phyloP scores from a whole-genome alignment of 73 alveolate species.

The Uronychia binucleata region DNA sequence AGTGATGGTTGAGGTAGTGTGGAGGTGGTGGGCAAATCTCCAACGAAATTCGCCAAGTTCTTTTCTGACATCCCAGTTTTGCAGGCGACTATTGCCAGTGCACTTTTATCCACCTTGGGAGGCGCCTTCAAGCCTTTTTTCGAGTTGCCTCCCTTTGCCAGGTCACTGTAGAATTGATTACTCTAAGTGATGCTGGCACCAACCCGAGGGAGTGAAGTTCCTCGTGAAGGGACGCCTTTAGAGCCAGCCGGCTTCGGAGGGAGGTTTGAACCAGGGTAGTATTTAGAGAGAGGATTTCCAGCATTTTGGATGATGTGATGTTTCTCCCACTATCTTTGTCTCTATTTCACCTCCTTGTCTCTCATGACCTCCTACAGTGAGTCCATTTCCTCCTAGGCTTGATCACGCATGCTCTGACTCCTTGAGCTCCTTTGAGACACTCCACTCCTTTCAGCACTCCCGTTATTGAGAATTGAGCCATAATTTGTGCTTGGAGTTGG shows the following conservation, averaged over 20 bases:
- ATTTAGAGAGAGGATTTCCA: not conserved
- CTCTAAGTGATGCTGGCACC: not conserved
- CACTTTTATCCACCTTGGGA: not conserved
- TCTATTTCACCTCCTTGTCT: not conserved
- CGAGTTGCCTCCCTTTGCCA: not conserved
- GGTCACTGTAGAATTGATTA: not conserved
- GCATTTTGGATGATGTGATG: not conserved
- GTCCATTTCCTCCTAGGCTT: not conserved
- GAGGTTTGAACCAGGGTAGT: not conserved
- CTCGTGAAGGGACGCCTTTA: not conserved
- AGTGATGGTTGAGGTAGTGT: too few species aligned
- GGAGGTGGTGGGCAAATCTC: conserved; percentile 1
- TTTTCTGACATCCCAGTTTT: not conserved
- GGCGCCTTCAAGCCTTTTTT: not conserved
- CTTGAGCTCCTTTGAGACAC: not conserved
- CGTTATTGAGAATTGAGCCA: not conserved
- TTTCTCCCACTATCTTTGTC: not conserved
- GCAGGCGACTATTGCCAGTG: not conserved
- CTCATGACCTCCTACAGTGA: not conserved
- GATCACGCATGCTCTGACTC: too few species aligned
- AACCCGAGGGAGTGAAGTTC: not conserved
- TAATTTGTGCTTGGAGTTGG: not conserved
- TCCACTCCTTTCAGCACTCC: not conserved
- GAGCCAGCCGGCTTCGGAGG: not conserved
- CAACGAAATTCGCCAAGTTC: not conserved